These are phyloP conservation scores for Acacia concinna DNA, from an alignment of 331 rosid genomes.

Conservation along the genomic window DNA sequence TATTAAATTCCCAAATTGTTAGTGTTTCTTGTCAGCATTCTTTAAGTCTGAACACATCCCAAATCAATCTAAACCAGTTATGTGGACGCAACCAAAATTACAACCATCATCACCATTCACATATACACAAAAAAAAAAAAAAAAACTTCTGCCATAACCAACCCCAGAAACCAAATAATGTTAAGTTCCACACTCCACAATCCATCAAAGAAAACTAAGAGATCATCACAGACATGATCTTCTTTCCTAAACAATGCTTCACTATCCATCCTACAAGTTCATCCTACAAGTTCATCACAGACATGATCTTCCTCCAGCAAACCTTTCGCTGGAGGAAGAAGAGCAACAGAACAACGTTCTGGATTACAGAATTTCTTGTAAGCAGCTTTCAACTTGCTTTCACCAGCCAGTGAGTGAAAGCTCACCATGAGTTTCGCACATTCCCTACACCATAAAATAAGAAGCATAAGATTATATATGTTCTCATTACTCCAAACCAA, in stretches of 20 bases:
- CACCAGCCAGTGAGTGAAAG: conserved; percentile 55
- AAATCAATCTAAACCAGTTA: neutral
- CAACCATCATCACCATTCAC: neutral
- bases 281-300: conserved; percentile 25
- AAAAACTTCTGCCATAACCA: neutral
- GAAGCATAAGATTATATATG: neutral
- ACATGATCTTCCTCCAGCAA: conserved; percentile 4
- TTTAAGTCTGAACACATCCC: no score
- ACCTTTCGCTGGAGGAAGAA: conserved; percentile 45
- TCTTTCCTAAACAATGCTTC: conserved; percentile 20
- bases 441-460: conserved; percentile 45
- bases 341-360: conserved; percentile 52
- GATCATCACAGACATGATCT: conserved; percentile 38
- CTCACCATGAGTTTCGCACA: conserved; percentile 60
- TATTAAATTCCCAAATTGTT: no score
- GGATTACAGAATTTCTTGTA: conserved; percentile 54
- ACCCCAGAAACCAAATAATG: neutral
- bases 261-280: neutral
- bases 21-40: no score
- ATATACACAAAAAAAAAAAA: no score
- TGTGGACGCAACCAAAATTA: neutral
- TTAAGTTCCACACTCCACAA: neutral
- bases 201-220: neutral
- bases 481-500: neutral
- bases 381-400: conserved; percentile 60